Percentiles rank a stretch among this genome's conserved stretches.
These are phyloP conservation scores for Lepraria neglecta DNA, from an alignment of 495 filamentous ascomycete species.

Conservation along the genomic window DNA sequence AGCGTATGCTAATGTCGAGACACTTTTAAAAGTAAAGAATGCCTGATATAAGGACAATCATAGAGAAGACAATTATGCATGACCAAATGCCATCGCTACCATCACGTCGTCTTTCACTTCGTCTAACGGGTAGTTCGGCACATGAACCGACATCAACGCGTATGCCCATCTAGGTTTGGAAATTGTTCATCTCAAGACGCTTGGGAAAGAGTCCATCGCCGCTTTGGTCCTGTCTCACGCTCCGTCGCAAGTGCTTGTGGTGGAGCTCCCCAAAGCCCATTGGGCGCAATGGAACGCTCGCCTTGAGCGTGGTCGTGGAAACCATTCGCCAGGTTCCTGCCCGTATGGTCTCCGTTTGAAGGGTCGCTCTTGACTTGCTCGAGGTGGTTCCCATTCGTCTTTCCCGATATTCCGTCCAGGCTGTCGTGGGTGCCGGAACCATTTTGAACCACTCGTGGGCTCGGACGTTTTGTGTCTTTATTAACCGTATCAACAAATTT, in stretches of 20 bases:
- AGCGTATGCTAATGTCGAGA: neutral
- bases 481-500: neutral
- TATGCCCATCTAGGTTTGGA: too few relatives aligned
- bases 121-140: neutral
- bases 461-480: constrained; percentile 2
- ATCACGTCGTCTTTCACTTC: constrained; percentile 3
- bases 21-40: neutral
- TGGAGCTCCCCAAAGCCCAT: constrained; percentile 27
- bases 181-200: constrained; percentile 4
- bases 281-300: constrained; percentile 14
- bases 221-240: constrained; percentile 22
- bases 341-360: neutral
- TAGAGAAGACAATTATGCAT: neutral
- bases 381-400: neutral
- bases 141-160: neutral
- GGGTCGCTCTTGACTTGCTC: constrained; percentile 9
- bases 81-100: neutral
- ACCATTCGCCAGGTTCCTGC: neutral
- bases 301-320: neutral
- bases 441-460: neutral
- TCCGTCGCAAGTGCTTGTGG: constrained; percentile 19
- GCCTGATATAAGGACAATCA: neutral
- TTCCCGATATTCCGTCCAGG: constrained; percentile 6
- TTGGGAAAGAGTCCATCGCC: constrained; percentile 26
- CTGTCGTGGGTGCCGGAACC: neutral